Base-by-base conservation (phyloP, 2,329 filamentous ascomycete species). In the Pseudogymnoascus sp. region DNA sequence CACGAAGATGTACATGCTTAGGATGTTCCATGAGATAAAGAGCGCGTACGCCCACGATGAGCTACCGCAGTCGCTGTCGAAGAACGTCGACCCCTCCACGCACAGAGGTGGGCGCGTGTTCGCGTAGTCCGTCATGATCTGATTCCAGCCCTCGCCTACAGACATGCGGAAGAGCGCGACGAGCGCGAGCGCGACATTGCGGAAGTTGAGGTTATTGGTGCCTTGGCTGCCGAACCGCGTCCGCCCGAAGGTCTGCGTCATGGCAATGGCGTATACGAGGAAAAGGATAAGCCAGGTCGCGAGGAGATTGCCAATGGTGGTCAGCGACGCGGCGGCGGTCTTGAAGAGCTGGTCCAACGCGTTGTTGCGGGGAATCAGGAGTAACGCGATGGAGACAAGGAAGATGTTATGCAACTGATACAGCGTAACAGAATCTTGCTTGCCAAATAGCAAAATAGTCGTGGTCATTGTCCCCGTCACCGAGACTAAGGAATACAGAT, bases 1-100 rank as follows among this genome's bases (percentile, higher is more conserved):
- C 72, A 97, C 93, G 71, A 99, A 99, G 71, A 99, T 96, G 77
- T 99, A 99, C 95, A 99, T 99, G 89, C 93, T 97, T 76, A 99
- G 83, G 70, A 99, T 93, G 79, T 99, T 99, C 95, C 95, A 99
- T 4, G 89, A 86, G 63, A 97, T 92, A 78, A 99, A 99, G 8
- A 99, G 80, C 35, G 87, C 85, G 60, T 92, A 83, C 6, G 95
- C 92, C 92, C 95, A 99, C 40, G 86, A 83, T 60, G 87, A 84
- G 76, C 93, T 96, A 63, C 95, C 95, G 71, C 95, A 99, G 76
- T 99, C 96, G 70, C 91, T 95, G 43, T 90, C 79, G 70, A 92
- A 93, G 75, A 96, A 97, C 40, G 82, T 82, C 0, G 78, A 71
- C 37, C 82, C 82, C 18, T 87, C 81, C 1, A 93, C 91, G 75